Percentiles rank a stretch among this genome's conserved stretches.
These are phyloP conservation scores for Aspergillus sclerotioniger DNA, from an alignment of 495 filamentous ascomycete genomes.

Conservation along the genomic window DNA sequence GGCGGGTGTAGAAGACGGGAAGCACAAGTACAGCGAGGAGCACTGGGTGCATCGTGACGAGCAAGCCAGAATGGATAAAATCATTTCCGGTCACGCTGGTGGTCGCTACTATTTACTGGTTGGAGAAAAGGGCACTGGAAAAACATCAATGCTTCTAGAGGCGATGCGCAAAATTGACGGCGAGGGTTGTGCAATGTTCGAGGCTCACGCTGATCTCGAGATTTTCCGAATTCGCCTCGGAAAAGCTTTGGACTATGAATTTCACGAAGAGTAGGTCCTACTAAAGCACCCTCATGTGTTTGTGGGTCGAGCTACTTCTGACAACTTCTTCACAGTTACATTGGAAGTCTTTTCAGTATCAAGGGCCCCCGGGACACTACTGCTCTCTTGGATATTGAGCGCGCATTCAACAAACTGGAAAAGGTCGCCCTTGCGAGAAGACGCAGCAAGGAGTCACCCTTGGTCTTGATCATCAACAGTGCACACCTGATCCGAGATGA, in stretches of 20 bases:
- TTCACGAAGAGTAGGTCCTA: slow-evolving; percentile 55
- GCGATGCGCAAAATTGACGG: slow-evolving; percentile 90
- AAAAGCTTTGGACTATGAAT: slow-evolving; percentile 93
- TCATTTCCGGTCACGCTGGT: slow-evolving; percentile 63
- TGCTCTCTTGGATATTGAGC: slow-evolving; percentile 88
- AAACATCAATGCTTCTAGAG: slow-evolving; percentile 91
- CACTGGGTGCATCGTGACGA: slow-evolving; percentile 83
- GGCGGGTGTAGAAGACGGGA: slow-evolving; percentile 66
- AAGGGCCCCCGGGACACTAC: slow-evolving; percentile 88
- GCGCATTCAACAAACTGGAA: slow-evolving; percentile 95
- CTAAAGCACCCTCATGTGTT: slow-evolving; percentile 1
- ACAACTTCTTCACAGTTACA: slow-evolving; percentile 67
- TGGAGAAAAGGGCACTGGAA: slow-evolving; percentile 94
- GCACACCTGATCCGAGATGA: slow-evolving; percentile 88
- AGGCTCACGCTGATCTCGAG: slow-evolving; percentile 91
- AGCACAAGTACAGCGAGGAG: slow-evolving; percentile 53
- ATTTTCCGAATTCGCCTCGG: slow-evolving; percentile 91
- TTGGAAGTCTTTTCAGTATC: slow-evolving; percentile 91
- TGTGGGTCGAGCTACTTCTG: slow-evolving; percentile 9
- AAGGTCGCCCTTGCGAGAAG: slow-evolving; percentile 80
- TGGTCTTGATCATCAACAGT: slow-evolving; percentile 88
- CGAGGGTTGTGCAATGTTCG: slow-evolving; percentile 85
- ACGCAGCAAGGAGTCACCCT: slow-evolving; percentile 55
- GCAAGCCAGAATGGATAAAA: slow-evolving; percentile 72
- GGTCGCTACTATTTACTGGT: slow-evolving; percentile 94